A percentile compares a stretch with the other conserved stretches of the same genome.
Evolutionary conservation across 345 rosid species (phyloP).

Genomic region (Populus alba): DNA sequence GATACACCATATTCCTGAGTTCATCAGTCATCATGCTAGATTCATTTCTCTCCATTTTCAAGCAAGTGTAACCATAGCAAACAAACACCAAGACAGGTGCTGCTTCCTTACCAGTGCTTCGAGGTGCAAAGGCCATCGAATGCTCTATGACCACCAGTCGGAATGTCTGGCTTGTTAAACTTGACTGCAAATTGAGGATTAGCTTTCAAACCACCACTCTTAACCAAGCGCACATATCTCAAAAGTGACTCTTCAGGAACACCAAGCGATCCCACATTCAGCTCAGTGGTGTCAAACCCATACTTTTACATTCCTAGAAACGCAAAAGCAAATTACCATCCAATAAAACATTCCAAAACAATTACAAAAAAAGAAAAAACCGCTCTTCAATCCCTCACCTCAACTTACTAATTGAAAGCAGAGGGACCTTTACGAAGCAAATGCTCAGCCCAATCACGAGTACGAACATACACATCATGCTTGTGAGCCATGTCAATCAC

Average conservation of each 20-base stretch:
- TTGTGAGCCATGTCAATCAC: conserved; percentile 71
- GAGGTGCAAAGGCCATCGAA: conserved; percentile 77
- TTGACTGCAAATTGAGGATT: conserved; percentile 77
- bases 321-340: not conserved
- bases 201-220: conserved; percentile 74
- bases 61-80: not conserved
- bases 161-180: conserved; percentile 74
- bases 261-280: conserved; percentile 71
- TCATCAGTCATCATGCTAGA: not conserved
- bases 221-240: conserved; percentile 77
- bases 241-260: conserved; percentile 81
- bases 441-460: conserved; percentile 94
- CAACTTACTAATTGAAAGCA: conserved; percentile 69
- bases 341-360: not conserved
- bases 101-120: conserved; percentile 53
- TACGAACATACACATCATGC: conserved; percentile 79
- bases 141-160: conserved; percentile 51
- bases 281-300: conserved; percentile 85
- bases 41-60: not conserved
- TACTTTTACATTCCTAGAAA: conserved; percentile 68
- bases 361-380: not conserved
- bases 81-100: not conserved
- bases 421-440: conserved; percentile 55
- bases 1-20: not conserved
- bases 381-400: conserved; percentile 38